A percentile compares a stretch with the other conserved stretches of the same genome.
Conservation (phyloP, 2,329 filamentous ascomycete species). For the Venturia effusa region DNA sequence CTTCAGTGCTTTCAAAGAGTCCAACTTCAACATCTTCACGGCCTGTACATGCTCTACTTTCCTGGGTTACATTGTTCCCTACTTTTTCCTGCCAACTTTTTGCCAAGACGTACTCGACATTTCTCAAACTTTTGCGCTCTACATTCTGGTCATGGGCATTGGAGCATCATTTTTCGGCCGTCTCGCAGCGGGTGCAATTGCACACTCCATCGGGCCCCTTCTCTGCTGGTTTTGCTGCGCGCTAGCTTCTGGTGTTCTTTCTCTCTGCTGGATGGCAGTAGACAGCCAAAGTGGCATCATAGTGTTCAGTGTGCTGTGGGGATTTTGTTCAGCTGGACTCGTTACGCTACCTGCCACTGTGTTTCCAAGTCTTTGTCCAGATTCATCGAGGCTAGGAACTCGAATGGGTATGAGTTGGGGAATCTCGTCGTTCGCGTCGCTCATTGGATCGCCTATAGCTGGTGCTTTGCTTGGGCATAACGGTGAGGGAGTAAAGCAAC, state of each 20-base stretch:
- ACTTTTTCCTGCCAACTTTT: slow-evolving; percentile 28
- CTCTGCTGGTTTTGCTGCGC: slow-evolving; percentile 25
- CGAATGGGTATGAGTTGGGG: slow-evolving; percentile 28
- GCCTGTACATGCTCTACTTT: slow-evolving; percentile 24
- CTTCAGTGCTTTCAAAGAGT: slow-evolving; percentile 22
- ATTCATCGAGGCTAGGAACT: slow-evolving; percentile 25
- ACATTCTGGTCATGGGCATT: slow-evolving; percentile 21
- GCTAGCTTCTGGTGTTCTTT: slow-evolving; percentile 19
- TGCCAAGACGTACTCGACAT: slow-evolving; percentile 21
- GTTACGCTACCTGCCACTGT: slow-evolving; percentile 26
- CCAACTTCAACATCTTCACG: slow-evolving; percentile 24
- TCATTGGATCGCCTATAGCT: slow-evolving; percentile 27
- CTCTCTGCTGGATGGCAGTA: slow-evolving; percentile 24
- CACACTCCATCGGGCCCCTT: slow-evolving; percentile 23
- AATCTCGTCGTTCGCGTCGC: slow-evolving; percentile 23
- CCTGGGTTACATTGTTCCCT: slow-evolving; percentile 27
- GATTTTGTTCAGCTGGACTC: slow-evolving; percentile 26
- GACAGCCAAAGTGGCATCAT: slow-evolving; percentile 20
- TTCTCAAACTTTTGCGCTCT: slow-evolving; percentile 18
- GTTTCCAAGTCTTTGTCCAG: slow-evolving; percentile 26
- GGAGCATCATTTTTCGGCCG: slow-evolving; percentile 26
- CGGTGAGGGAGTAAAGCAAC: slow-evolving; percentile 12
- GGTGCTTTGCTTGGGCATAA: slow-evolving; percentile 20
- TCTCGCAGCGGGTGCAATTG: slow-evolving; percentile 20
- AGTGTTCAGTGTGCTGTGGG: slow-evolving; percentile 26